Evolutionary conservation across 2,329 filamentous ascomycete genomes (phyloP).

Genomic region (Trichoderma simmonsii): DNA sequence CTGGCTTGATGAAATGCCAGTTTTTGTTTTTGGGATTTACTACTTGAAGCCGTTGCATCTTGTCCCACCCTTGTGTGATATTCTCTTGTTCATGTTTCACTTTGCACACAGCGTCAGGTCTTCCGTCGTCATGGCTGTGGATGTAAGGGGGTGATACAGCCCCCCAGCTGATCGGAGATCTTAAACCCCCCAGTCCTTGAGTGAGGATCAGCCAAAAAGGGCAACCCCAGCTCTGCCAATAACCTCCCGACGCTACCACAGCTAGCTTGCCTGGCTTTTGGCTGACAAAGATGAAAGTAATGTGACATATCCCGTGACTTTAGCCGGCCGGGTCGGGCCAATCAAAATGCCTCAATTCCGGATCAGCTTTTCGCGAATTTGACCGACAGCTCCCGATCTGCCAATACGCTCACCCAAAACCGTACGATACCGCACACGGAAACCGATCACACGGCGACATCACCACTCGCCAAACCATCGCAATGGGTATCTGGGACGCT

Average conservation of each 20-base stretch:
- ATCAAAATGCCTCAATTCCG: slow-evolving; percentile 50
- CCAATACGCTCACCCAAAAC: slow-evolving; percentile 31
- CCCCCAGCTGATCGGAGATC: slow-evolving; percentile 13
- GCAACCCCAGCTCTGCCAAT: slow-evolving; percentile 16
- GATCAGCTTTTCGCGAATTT: slow-evolving; percentile 44
- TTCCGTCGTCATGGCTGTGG: neutral
- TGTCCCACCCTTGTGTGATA: neutral
- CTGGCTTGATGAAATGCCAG: slow-evolving; percentile 5
- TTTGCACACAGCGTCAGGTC: neutral
- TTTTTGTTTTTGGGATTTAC: neutral
- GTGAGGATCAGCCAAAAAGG: slow-evolving; percentile 13
- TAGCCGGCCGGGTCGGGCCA: slow-evolving; percentile 33
- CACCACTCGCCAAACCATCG: slow-evolving; percentile 35
- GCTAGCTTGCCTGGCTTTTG: neutral
- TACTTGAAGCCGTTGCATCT: neutral
- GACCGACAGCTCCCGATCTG: slow-evolving; percentile 42
- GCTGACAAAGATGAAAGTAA: slow-evolving; percentile 20
- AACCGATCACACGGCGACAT: slow-evolving; percentile 40
- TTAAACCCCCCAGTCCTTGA: slow-evolving; percentile 1
- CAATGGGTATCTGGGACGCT: slow-evolving; percentile 66
- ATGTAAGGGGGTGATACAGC: slow-evolving; percentile 15
- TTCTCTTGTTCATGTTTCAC: neutral
- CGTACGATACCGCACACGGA: slow-evolving; percentile 34
- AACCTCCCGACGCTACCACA: neutral
- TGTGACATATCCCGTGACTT: slow-evolving; percentile 26